These are phyloP conservation scores for Leccinum boreale DNA, from an alignment of 768 basidiomycete species.

Conservation along the genomic window DNA sequence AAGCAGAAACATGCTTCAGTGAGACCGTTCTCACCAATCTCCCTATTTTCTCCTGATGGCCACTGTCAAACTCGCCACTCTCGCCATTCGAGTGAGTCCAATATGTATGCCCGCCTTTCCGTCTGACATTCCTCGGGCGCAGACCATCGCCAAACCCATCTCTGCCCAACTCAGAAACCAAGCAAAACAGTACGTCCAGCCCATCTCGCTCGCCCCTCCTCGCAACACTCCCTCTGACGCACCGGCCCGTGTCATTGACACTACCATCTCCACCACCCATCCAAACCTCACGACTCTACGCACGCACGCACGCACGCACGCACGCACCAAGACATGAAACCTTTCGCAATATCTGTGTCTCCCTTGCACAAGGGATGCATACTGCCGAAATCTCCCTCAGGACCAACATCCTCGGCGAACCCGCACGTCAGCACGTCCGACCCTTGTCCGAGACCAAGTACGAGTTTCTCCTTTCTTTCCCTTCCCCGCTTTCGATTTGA, in stretches of 20 bases:
- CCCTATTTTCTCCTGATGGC: conserved; percentile 47
- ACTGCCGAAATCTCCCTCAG: conserved; percentile 68
- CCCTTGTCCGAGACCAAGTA: conserved; percentile 77
- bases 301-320: neutral
- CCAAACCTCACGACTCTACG: neutral
- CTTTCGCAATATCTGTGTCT: conserved; percentile 68
- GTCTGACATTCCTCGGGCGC: neutral
- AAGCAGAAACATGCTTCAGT: neutral
- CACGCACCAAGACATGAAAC: conserved; percentile 53
- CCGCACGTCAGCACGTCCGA: conserved; percentile 58
- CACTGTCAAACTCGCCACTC: conserved; percentile 67
- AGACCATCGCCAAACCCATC: conserved; percentile 88
- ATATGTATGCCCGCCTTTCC: neutral
- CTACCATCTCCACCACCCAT: neutral
- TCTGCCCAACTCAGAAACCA: conserved; percentile 64
- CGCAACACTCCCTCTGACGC: neutral
- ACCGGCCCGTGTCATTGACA: neutral
- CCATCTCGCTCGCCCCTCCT: neutral
- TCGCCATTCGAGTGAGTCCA: conserved; percentile 63
- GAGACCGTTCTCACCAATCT: neutral
- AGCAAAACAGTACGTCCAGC: conserved; percentile 58
- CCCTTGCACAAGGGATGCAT: conserved; percentile 75
- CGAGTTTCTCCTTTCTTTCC: conserved; percentile 16
- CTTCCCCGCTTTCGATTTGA: neutral
- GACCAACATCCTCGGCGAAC: conserved; percentile 75